phyloP scores from a whole-genome alignment of 2,329 filamentous ascomycete genomes.

The Septoria linicola region DNA sequence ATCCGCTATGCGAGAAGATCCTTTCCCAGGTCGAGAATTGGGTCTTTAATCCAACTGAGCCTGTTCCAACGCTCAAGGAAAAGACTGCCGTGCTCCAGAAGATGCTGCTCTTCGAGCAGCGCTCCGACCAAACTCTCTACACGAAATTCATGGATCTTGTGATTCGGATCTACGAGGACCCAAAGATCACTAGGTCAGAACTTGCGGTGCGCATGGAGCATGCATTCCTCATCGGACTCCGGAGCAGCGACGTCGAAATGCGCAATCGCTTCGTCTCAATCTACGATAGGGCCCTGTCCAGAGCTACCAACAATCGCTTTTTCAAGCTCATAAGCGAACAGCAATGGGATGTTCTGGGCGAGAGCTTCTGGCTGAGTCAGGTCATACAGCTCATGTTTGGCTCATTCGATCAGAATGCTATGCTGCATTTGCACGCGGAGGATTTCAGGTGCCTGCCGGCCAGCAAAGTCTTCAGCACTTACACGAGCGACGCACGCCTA shows the following conservation, averaged over 20 bases:
- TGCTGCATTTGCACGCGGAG: constrained; percentile 73
- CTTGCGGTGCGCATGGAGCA: constrained; percentile 96
- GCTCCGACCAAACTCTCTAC: constrained; percentile 77
- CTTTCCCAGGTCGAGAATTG: constrained; percentile 90
- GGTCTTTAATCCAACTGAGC: constrained; percentile 94
- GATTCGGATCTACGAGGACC: constrained; percentile 96
- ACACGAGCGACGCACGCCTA: constrained; percentile 66
- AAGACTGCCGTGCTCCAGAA: constrained; percentile 99
- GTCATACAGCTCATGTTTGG: constrained; percentile 91
- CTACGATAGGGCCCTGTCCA: constrained; percentile 92
- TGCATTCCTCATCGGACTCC: constrained; percentile 91
- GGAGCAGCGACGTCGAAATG: constrained; percentile 93
- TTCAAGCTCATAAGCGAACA: constrained; percentile 87
- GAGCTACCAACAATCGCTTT: constrained; percentile 82
- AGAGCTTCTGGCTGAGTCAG: constrained; percentile 96
- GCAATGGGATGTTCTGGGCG: constrained; percentile 93
- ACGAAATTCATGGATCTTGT: constrained; percentile 94
- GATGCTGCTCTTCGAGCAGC: constrained; percentile 92
- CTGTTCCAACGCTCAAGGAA: constrained; percentile 95
- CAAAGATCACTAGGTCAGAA: constrained; percentile 91
- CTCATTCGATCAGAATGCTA: constrained; percentile 80
- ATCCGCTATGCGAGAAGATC: constrained; percentile 85
- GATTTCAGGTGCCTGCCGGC: constrained; percentile 79
- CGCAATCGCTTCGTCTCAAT: constrained; percentile 95
- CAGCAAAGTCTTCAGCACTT: constrained; percentile 70